A percentile compares a stretch with the other conserved stretches of the same genome.
These are phyloP conservation scores for Fusarium cyanostomum DNA, from an alignment of 2,329 filamentous ascomycete species.

Conservation along the genomic window DNA sequence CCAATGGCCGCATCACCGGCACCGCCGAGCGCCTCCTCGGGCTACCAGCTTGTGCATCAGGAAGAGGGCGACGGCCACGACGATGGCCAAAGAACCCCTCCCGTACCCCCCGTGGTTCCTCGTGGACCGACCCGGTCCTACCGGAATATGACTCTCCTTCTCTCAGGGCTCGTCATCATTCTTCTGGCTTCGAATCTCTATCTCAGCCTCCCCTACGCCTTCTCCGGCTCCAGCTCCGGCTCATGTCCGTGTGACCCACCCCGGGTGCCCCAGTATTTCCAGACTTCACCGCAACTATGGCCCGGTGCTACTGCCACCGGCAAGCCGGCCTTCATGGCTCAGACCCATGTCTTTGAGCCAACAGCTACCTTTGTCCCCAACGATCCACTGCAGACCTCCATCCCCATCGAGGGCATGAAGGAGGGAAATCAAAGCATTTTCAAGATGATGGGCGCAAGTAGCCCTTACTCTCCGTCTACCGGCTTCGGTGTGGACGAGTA, in stretches of 20 bases:
- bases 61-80: conserved; percentile 43
- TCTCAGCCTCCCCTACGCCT: conserved; percentile 47
- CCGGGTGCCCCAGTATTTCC: conserved; percentile 69
- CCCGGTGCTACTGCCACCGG: conserved; percentile 77
- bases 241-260: conserved; percentile 46
- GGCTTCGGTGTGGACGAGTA: conserved; percentile 81
- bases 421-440: conserved; percentile 72
- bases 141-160: conserved; percentile 44
- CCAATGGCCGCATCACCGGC: conserved; percentile 33
- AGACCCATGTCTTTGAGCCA: conserved; percentile 74
- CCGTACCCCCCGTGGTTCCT: conserved; percentile 24
- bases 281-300: conserved; percentile 68
- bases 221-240: conserved; percentile 36
- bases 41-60: conserved; percentile 49
- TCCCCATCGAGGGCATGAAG: conserved; percentile 70
- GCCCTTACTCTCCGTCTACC: conserved; percentile 75
- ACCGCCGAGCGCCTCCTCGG: conserved; percentile 25
- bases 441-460: conserved; percentile 71
- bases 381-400: conserved; percentile 74
- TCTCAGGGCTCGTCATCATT: conserved; percentile 49
- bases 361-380: conserved; percentile 73
- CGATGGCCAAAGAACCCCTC: conserved; percentile 25
- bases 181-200: conserved; percentile 52
- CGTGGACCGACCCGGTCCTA: conserved; percentile 42
- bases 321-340: conserved; percentile 73